Evolutionary conservation across 106 monocot species (phyloP), one percentile per base, ranked within the genome.

Genomic region (Phalaenopsis equestris): DNA sequence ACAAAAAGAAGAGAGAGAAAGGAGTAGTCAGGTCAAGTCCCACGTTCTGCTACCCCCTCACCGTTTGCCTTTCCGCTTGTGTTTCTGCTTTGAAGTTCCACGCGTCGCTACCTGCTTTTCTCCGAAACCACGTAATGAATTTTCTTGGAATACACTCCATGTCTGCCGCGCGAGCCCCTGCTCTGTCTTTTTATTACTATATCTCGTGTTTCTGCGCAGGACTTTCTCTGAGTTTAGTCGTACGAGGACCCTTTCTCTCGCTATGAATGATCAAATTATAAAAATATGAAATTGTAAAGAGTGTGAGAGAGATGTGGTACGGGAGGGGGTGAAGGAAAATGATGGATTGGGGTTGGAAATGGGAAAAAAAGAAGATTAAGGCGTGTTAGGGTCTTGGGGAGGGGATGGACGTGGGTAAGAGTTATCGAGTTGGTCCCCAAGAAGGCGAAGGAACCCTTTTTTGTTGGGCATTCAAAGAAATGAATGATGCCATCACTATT

Each of bases 91-190:
- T 74, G 8, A 12, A 43, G 41, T 74, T 74, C 74, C 74, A 74
- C 74, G 43, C 74, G 43, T 74, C 74, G 43, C 74, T 43, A 8
- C 18, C 43, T 74, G 11, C 74, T 74, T 74, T 30, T 74, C 74
- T 42, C 74, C 74, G 74, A 36, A 74, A 74, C 74, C 18, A 74
- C 74, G 43, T 74, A 42, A 74, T 74, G 74, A 74, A 43, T 74
- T 74, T 39, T 74, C 74, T 74, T 74, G 41, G 74, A 74, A 74
- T 74, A 45, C 74, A 74, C 74, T 74, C 74, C n/a, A 74, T 8
- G 17, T 45, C 74, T 74, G 18, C 19, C 73, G 42, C 73, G 42
- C 42, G 42, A 17, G n/a, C 61, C 21, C 61, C 21, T 3, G 6
- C 8, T 24, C 23, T 65, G 23, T 65, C n/a, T 64, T 5, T 64